phyloP scores from a whole-genome alignment of 75 land plant species.

The Picea glauca region DNA sequence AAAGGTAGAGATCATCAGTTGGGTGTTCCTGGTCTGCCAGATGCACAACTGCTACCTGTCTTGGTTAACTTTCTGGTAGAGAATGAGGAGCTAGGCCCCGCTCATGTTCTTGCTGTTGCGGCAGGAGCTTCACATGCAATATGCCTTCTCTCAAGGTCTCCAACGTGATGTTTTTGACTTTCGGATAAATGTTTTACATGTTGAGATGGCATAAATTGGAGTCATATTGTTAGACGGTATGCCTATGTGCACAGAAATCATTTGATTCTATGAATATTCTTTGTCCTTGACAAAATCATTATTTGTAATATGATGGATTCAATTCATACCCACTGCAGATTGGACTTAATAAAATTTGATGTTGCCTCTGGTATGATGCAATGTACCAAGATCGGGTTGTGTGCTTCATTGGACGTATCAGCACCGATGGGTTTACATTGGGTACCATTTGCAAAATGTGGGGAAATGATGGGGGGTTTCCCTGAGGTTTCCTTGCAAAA shows the following conservation, averaged over 20 bases:
- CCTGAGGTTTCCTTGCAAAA: too few species aligned
- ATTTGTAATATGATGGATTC: neutral
- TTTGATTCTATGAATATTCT: neutral
- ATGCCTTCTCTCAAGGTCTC: constrained; percentile 31
- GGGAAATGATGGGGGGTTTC: too few species aligned
- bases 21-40: constrained; percentile 85
- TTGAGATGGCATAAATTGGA: neutral
- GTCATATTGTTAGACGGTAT: neutral
- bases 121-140: constrained; percentile 85
- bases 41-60: constrained; percentile 51
- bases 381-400: too few species aligned
- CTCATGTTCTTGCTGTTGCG: constrained; percentile 62
- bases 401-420: too few species aligned
- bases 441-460: too few species aligned
- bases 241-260: neutral
- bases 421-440: too few species aligned
- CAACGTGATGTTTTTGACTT: neutral
- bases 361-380: neutral
- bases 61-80: constrained; percentile 65
- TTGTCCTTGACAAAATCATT: neutral
- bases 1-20: constrained; percentile 81
- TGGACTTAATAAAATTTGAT: neutral
- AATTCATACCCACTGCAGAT: neutral
- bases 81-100: constrained; percentile 44
- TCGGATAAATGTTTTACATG: neutral